These are phyloP conservation scores for Nemania diffusa DNA, from an alignment of 2,329 filamentous ascomycete genomes.

Conservation along the genomic window DNA sequence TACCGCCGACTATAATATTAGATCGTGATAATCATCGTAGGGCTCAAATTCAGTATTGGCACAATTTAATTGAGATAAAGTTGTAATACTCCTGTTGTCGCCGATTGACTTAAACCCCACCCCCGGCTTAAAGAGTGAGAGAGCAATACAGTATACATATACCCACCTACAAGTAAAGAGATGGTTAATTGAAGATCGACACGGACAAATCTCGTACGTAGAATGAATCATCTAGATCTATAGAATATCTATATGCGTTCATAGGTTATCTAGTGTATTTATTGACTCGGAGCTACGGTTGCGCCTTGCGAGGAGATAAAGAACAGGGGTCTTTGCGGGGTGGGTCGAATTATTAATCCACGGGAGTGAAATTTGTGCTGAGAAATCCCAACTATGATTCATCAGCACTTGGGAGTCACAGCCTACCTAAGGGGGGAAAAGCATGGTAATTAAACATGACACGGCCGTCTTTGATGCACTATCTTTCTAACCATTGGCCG, in stretches of 20 bases:
- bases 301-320: slow-evolving; percentile 18
- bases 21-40: background rate
- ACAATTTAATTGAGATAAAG: background rate
- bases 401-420: slow-evolving; percentile 39
- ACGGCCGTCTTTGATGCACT: slow-evolving; percentile 15
- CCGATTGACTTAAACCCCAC: too few relatives aligned
- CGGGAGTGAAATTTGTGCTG: slow-evolving; percentile 32
- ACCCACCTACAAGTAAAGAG: background rate
- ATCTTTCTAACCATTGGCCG: background rate
- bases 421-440: background rate
- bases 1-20: background rate
- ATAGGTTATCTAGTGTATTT: background rate
- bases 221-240: slow-evolving; percentile 15
- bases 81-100: background rate
- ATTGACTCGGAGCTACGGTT: slow-evolving; percentile 21
- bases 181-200: slow-evolving; percentile 23
- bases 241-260: background rate
- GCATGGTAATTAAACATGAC: slow-evolving; percentile 37
- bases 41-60: background rate
- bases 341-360: slow-evolving; percentile 40
- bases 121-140: slow-evolving; percentile 22
- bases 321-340: slow-evolving; percentile 5
- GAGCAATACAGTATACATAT: slow-evolving; percentile 18
- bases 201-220: slow-evolving; percentile 24
- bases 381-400: slow-evolving; percentile 39